Base-by-base conservation (phyloP, 192 early-diverging fungal species). In the Umbelopsis sp. region DNA sequence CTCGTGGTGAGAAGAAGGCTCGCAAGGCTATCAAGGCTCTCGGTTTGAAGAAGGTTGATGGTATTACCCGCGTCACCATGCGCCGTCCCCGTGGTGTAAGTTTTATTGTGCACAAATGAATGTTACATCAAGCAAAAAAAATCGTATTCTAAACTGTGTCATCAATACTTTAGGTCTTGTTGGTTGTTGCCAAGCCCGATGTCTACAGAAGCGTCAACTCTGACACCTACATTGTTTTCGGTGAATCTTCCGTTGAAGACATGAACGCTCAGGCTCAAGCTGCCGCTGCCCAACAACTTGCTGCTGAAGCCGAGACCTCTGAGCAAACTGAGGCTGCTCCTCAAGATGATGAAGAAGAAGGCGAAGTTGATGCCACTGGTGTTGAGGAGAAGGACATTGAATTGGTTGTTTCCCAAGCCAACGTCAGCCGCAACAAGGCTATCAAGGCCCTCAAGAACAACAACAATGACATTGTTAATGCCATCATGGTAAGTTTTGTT, bases 171-270 rank as follows among this genome's bases (percentile, higher is more conserved):
- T 74, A 91, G 83, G 82, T 86, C 70, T 82, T 98, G 77, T 93
- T 95, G 81, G 93, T 94, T 75, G 91, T 99, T 80, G 78, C 88
- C 75, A 81, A 89, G 72, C 94, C 97, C 50, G 96, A 97, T 76
- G 97, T 99, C 66, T 98, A 91, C 92, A 96, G 92, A 87, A 90
- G 86, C 77, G 77, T 87, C 65, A 88, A 86, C 86, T 92, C 90
- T 73, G 96, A 97, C 78, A 96, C 94, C 71, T 94, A 95, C 89
- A 91, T 98, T 73, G 94, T 99, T 68, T 98, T 98, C 79, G 97
- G 96, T 81, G 95, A 98, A 86, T 91, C 93, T 59, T 89, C 92
- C 76, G 82, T 91, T 62, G 95, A 97, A 78, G 94, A 99, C 84
- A 54, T 92, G 71, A 90, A 83, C 81, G 81, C 88, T 71, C 87